Evolutionary conservation across 768 basidiomycete species (phyloP).

Genomic region (Trametes elegans): DNA sequence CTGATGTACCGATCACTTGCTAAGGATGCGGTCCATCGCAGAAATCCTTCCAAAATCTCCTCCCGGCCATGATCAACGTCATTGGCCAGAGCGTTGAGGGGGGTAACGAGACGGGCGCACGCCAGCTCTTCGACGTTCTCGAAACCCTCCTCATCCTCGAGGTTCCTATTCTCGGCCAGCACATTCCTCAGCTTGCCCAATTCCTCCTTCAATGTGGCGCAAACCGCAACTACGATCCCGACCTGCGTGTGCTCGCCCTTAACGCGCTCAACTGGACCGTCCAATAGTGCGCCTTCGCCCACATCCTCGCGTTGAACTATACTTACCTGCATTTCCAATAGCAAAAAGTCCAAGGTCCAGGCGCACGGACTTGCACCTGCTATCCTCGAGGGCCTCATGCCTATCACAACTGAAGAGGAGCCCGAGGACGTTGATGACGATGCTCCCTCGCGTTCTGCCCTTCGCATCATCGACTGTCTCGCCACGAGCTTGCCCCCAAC

Average conservation of each 20-base stretch:
- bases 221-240: constrained; percentile 70
- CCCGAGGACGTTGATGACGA: constrained; percentile 94
- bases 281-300: constrained; percentile 66
- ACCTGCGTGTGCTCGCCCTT: constrained; percentile 85
- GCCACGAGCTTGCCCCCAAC: constrained; percentile 89
- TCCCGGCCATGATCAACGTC: constrained; percentile 87
- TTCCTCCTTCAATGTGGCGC: constrained; percentile 86
- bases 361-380: constrained; percentile 76
- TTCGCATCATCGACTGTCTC: constrained; percentile 91
- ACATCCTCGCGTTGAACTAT: background rate
- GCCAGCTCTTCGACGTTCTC: constrained; percentile 91
- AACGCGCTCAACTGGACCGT: constrained; percentile 97
- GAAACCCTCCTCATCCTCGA: constrained; percentile 96
- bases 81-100: constrained; percentile 80
- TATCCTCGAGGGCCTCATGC: constrained; percentile 90
- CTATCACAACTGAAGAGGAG: constrained; percentile 90
- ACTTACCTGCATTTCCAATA: constrained; percentile 31
- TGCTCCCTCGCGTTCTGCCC: constrained; percentile 87
- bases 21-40: constrained; percentile 28
- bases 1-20: background rate
- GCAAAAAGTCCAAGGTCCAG: constrained; percentile 97
- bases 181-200: constrained; percentile 81
- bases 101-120: constrained; percentile 76
- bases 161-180: constrained; percentile 87
- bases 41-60: constrained; percentile 84